Conservation (phyloP, 192 early-diverging fungal species). For the Thamnidium elegans region DNA sequence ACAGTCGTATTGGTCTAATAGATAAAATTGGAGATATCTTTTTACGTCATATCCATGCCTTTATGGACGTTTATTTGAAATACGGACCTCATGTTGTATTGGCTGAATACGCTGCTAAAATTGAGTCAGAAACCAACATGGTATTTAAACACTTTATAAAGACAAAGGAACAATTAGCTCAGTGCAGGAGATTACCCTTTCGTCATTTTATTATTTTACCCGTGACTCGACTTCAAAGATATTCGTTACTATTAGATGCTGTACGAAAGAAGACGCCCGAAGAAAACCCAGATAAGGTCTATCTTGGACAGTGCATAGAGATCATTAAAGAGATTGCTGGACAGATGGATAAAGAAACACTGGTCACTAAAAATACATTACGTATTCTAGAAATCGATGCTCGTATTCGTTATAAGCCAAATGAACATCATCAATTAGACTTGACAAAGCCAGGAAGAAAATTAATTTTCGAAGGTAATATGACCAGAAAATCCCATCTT, state of each 20-base stretch:
- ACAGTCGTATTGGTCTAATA: slow-evolving; percentile 68
- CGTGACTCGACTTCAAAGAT: slow-evolving; percentile 82
- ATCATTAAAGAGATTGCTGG: slow-evolving; percentile 18
- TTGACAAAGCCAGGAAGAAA: slow-evolving; percentile 66
- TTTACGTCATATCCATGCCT: slow-evolving; percentile 56
- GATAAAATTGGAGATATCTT: slow-evolving; percentile 84
- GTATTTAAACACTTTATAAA: slow-evolving; percentile 75
- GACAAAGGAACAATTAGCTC: slow-evolving; percentile 35
- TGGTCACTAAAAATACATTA: slow-evolving; percentile 15
- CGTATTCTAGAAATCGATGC: slow-evolving; percentile 28
- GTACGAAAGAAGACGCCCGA: slow-evolving; percentile 80
- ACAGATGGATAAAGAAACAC: slow-evolving; percentile 20
- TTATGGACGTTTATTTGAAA: slow-evolving; percentile 65
- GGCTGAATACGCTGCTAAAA: slow-evolving; percentile 68
- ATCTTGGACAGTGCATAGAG: slow-evolving; percentile 43
- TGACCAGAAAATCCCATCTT: slow-evolving; percentile 44
- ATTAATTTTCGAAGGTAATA: slow-evolving; percentile 72
- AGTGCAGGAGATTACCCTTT: slow-evolving; percentile 27
- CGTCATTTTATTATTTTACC: slow-evolving; percentile 65
- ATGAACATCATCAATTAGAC: slow-evolving; percentile 59
- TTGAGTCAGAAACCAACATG: slow-evolving; percentile 62
- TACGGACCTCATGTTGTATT: slow-evolving; percentile 82
- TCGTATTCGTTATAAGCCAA: slow-evolving; percentile 24
- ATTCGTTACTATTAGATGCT: slow-evolving; percentile 77
- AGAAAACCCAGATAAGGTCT: slow-evolving; percentile 70